Conservation (phyloP, 805 yeast genomes). For the Ogataea thermomethanolica region DNA sequence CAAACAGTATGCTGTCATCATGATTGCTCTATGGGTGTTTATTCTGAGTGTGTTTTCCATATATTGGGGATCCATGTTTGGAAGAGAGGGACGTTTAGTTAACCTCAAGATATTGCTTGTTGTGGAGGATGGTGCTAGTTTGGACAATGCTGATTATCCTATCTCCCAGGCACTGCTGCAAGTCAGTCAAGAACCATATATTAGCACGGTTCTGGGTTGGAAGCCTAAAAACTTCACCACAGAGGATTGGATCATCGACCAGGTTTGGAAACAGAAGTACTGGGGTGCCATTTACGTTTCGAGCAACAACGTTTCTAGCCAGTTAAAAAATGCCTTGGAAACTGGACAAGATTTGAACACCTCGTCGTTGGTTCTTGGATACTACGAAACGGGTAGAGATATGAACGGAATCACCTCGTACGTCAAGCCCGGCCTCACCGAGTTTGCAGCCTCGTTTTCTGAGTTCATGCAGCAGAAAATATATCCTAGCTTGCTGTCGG, state of each 20-base stretch:
- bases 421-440: conserved; percentile 41
- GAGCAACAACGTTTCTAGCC: conserved; percentile 41
- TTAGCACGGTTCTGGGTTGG: conserved; percentile 36
- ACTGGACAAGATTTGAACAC: conserved; percentile 31
- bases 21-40: conserved; percentile 33
- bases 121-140: conserved; percentile 31
- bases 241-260: conserved; percentile 38
- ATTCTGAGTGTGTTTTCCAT: conserved; percentile 40
- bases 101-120: conserved; percentile 40
- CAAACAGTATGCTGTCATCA: conserved; percentile 13
- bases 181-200: conserved; percentile 13
- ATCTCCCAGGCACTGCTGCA: conserved; percentile 31
- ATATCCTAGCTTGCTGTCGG: conserved; percentile 31
- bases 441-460: conserved; percentile 34
- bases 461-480: conserved; percentile 12
- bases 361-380: conserved; percentile 25
- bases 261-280: conserved; percentile 51
- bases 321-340: conserved; percentile 38
- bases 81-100: conserved; percentile 28
- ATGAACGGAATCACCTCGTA: conserved; percentile 43
- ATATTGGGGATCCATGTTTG: conserved; percentile 48
- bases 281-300: conserved; percentile 62
- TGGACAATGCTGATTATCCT: conserved; percentile 25
- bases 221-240: conserved; percentile 26
- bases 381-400: conserved; percentile 65